Conservation (phyloP, 139 green algal species). For the Limnomonas spitsbergensis region DNA sequence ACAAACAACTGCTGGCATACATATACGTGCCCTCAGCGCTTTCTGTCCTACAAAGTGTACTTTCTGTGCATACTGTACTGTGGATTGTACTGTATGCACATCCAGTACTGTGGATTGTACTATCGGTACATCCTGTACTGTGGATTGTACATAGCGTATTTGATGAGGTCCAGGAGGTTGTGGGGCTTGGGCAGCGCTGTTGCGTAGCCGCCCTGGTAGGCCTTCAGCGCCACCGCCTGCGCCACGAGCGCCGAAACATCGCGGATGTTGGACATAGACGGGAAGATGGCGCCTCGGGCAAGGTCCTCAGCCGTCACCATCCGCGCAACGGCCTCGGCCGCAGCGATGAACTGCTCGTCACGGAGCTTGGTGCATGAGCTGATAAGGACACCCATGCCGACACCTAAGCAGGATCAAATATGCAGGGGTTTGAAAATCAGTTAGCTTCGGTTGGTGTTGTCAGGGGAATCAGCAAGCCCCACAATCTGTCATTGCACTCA, state of each 20-base stretch:
- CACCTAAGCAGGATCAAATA: conserved; percentile 18
- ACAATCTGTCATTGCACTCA: not conserved
- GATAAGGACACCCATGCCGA: conserved; percentile 41
- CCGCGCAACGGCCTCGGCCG: conserved; percentile 69
- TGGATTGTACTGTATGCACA: too few species aligned
- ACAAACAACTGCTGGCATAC: too few species aligned
- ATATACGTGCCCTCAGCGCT: too few species aligned
- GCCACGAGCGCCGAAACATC: conserved; percentile 67
- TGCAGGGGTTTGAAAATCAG: too few species aligned
- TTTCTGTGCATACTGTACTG: too few species aligned
- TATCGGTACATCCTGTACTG: conserved; percentile 64
- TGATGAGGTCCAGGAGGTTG: conserved; percentile 63
- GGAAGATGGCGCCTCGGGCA: conserved; percentile 53
- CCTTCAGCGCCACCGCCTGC: conserved; percentile 64
- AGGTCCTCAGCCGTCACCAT: conserved; percentile 54
- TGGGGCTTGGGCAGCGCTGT: conserved; percentile 79
- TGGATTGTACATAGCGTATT: conserved; percentile 66
- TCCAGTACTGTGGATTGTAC: too few species aligned
- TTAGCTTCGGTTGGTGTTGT: too few species aligned
- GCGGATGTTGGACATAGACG: conserved; percentile 54
- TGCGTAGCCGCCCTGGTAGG: conserved; percentile 73
- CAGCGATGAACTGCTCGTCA: conserved; percentile 81
- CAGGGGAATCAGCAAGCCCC: not conserved
- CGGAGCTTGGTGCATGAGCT: conserved; percentile 62
- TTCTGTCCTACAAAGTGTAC: too few species aligned